phyloP scores from a whole-genome alignment of 345 rosid genomes.

The Populus simonii region DNA sequence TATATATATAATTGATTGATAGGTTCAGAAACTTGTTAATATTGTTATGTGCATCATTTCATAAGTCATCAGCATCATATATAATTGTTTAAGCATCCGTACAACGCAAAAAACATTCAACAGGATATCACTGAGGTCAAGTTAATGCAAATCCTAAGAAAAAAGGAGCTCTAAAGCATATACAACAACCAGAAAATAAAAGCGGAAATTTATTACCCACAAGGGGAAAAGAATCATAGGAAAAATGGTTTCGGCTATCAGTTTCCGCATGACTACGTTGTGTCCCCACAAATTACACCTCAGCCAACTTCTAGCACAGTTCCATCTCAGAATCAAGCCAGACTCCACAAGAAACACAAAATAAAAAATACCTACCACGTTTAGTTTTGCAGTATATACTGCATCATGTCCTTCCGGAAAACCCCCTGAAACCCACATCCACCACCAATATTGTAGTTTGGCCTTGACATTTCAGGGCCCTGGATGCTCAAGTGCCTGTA shows the following conservation, averaged over 20 bases:
- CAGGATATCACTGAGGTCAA: not conserved
- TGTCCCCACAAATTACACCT: not conserved
- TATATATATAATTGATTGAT: not conserved
- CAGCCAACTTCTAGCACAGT: not conserved
- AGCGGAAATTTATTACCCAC: not conserved
- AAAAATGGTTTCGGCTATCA: not conserved
- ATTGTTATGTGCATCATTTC: not conserved
- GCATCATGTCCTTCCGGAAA: conserved; percentile 67
- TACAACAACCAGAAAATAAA: not conserved
- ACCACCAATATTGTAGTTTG: conserved; percentile 18
- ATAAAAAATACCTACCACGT: not conserved
- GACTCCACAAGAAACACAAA: not conserved
- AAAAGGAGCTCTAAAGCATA: not conserved
- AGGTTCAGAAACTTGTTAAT: not conserved
- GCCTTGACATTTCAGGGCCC: conserved; percentile 24
- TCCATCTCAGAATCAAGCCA: not conserved
- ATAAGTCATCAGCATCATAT: not conserved
- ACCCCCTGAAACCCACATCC: conserved; percentile 39
- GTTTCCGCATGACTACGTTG: not conserved
- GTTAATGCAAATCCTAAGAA: not conserved
- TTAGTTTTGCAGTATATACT: conserved; percentile 54
- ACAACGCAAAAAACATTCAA: not conserved
- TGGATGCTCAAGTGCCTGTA: conserved; percentile 45
- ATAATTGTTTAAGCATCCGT: not conserved
- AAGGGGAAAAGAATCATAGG: not conserved